Conservation (phyloP, 352 stramenopile genomes). For the Lagenidium giganteum region DNA sequence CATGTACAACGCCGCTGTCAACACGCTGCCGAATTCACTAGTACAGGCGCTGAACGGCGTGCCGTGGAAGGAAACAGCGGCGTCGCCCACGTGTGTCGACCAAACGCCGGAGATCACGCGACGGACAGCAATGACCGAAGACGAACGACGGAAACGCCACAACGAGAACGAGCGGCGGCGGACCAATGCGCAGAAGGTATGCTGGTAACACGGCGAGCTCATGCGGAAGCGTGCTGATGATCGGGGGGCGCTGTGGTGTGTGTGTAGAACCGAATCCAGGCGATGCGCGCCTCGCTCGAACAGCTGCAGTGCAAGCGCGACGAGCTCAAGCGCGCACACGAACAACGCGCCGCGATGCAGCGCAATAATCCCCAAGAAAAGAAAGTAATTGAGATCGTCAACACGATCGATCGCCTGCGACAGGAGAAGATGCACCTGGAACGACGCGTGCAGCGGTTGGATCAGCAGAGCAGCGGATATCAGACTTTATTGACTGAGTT, state of each 20-base stretch:
- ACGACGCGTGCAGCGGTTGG: conserved; percentile 24
- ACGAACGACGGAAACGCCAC: conserved; percentile 41
- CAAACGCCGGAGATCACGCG: no score
- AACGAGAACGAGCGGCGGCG: conserved; percentile 60
- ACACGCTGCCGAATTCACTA: no score
- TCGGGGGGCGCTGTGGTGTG: conserved; percentile 16
- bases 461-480: conserved; percentile 55
- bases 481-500: conserved; percentile 49
- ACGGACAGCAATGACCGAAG: conserved; percentile 24
- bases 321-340: conserved; percentile 21
- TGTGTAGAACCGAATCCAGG: conserved; percentile 6
- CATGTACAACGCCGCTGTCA: no score
- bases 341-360: conserved; percentile 1
- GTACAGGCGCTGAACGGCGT: no score
- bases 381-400: conserved; percentile 35
- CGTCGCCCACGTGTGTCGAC: no score
- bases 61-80: no score
- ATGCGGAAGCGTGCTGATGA: conserved; percentile 22
- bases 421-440: conserved; percentile 29
- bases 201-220: neutral
- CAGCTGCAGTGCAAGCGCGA: conserved; percentile 17
- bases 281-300: conserved; percentile 3
- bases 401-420: conserved; percentile 41
- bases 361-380: no score
- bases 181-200: conserved; percentile 43